Conservation (phyloP, 2,329 filamentous ascomycete species). For the Aureobasidium sp. region DNA sequence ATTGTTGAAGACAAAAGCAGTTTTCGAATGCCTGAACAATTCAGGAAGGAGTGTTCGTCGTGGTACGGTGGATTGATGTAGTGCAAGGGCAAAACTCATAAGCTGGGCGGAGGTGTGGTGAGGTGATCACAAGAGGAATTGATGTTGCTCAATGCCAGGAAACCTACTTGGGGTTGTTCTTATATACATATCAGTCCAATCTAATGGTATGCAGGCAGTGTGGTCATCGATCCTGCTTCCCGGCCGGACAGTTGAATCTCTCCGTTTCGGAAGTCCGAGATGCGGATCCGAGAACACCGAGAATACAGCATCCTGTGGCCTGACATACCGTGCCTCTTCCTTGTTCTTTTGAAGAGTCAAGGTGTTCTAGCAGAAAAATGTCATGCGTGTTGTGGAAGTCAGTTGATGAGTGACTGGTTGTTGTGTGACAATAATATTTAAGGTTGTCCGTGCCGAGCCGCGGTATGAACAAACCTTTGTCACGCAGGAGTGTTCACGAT, state of each 20-base stretch:
- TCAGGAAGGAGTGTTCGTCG: neutral
- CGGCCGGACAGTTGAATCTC: conserved; percentile 1
- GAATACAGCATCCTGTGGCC: neutral
- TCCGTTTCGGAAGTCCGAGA: conserved; percentile 1
- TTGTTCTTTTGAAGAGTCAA: neutral
- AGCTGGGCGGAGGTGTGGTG: neutral
- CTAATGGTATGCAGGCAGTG: neutral
- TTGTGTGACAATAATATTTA: neutral
- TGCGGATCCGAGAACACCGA: neutral
- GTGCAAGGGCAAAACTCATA: neutral
- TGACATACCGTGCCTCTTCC: neutral
- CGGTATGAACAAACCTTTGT: neutral
- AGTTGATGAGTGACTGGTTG: neutral
- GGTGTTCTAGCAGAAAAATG: neutral
- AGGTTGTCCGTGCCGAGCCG: neutral
- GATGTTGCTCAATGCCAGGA: neutral
- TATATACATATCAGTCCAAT: neutral
- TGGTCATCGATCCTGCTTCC: conserved; percentile 3
- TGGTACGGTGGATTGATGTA: neutral
- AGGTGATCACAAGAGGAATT: neutral
- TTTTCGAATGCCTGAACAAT: neutral
- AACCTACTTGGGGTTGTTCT: neutral
- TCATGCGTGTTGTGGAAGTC: neutral
- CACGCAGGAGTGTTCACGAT: neutral
- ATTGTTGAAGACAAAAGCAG: too few species aligned